Evolutionary conservation across 768 basidiomycete genomes (phyloP), one percentile per base, ranked within the genome.

Genomic region (Scleroderma citrinum): DNA sequence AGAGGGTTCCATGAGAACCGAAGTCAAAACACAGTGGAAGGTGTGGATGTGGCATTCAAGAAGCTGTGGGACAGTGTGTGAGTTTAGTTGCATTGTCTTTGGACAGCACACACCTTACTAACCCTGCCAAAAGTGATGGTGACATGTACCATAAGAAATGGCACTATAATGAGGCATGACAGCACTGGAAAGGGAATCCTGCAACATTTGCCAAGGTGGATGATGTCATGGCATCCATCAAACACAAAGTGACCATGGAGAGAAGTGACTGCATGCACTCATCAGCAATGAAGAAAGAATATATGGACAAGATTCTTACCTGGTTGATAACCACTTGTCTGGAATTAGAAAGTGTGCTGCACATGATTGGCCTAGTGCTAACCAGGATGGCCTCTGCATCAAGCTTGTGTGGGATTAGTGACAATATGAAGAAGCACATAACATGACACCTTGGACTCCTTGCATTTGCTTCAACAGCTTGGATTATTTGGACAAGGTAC

Each of bases 121-220:
- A 20, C 12, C 26, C 4, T 29, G 26, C 8, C 26, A 29, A 5
- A 5, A 29, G 26, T 29, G 26, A 29, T 29, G 23, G 12, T 23
- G 19, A 24, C 16, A 39, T n/a, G 5, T 39, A 19, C 37, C 17
- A 6, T 13, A n/a, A 20, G 1, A 39, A 36, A 3, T 71, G 68
- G 53, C 29, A 35, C 6, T 56, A 55, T 16, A 49, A 69, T 19
- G 32, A 63, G 41, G 52, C 44, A 3, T 61, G 56, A 2, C 52
- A 52, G 1, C 41, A 26, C 1, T 64, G 69, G 12, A 40, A 54
- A 5, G 69, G 70, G 2, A 64, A 63, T 45, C 69, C 64, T 3
- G 65, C 63, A 0, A 46, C 59, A 1, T 62, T 60, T 0, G 42
- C 42, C 19, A 52, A 54, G 12, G 59, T 70, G 2, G 49, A 56